Evolutionary conservation across 2,329 filamentous ascomycete genomes (phyloP).

Genomic region (Aspergillus eucalypticola): DNA sequence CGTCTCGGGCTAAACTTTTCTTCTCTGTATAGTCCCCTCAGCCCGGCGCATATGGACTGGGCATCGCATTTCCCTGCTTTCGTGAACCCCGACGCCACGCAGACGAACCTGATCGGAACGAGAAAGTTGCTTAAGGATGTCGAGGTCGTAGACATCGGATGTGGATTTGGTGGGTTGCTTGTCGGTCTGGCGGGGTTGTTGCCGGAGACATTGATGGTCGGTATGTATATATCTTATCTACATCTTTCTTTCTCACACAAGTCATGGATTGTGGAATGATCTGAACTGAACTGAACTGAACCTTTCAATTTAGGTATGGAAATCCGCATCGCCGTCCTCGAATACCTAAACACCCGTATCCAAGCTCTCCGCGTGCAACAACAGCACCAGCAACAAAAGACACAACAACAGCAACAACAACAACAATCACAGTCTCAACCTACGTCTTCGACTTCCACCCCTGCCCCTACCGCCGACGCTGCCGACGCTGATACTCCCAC

Average conservation of each 20-base stretch:
- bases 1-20: not conserved
- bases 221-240: constrained; percentile 48
- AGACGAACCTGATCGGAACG: constrained; percentile 34
- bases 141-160: constrained; percentile 94
- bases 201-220: constrained; percentile 79
- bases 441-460: constrained; percentile 3
- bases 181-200: constrained; percentile 80
- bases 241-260: not conserved
- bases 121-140: constrained; percentile 65
- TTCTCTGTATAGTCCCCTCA: constrained; percentile 63
- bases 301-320: constrained; percentile 67
- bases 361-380: constrained; percentile 67
- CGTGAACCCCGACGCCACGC: constrained; percentile 45
- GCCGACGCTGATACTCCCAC: not conserved
- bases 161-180: constrained; percentile 88
- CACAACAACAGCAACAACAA: not conserved
- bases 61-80: constrained; percentile 77
- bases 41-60: constrained; percentile 89
- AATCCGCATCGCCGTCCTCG: constrained; percentile 84
- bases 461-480: not conserved
- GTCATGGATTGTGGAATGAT: too few species aligned
- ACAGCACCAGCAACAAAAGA: constrained; percentile 25
- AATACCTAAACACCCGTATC: constrained; percentile 87
- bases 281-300: not conserved
- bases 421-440: constrained; percentile 2